Evolutionary conservation across 495 filamentous ascomycete species (phyloP).

Genomic region (Podospora didyma): DNA sequence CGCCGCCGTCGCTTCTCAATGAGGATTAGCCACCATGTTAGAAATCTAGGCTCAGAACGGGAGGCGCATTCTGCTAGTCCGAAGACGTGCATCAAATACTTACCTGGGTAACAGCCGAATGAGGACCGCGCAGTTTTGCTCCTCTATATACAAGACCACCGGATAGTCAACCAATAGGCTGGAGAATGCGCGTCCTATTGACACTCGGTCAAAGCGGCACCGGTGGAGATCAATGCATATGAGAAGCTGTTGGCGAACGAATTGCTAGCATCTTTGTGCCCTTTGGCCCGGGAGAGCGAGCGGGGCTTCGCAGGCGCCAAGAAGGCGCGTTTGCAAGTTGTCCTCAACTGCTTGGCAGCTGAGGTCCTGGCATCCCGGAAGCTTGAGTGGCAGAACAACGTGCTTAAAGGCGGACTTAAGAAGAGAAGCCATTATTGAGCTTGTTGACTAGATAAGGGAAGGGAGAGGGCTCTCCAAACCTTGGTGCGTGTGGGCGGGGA

Average conservation of each 20-base stretch:
- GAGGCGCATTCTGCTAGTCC: not conserved
- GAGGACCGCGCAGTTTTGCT: not conserved
- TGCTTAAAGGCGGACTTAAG: slow-evolving; percentile 2
- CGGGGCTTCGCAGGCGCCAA: not conserved
- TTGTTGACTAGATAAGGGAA: not conserved
- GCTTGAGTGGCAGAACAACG: not conserved
- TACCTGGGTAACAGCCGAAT: not conserved
- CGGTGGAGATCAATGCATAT: not conserved
- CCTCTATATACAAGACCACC: not conserved
- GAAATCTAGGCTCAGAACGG: slow-evolving; percentile 3
- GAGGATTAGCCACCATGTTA: not conserved
- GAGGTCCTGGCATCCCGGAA: not conserved
- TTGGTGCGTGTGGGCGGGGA: not conserved
- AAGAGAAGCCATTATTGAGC: slow-evolving; percentile 1
- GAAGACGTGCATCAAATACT: not conserved
- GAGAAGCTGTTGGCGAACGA: not conserved
- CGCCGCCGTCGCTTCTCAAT: slow-evolving; percentile 1
- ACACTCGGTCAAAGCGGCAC: not conserved
- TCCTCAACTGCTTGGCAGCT: not conserved
- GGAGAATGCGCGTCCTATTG: not conserved
- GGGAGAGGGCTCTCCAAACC: not conserved
- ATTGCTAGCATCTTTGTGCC: not conserved
- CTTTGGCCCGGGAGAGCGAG: not conserved
- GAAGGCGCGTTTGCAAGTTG: not conserved
- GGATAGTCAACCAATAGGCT: slow-evolving; percentile 1